Percentiles rank a stretch among this genome's conserved stretches.
Conservation (phyloP, 176 grass and related monocot genomes). For the Avena sativa region DNA sequence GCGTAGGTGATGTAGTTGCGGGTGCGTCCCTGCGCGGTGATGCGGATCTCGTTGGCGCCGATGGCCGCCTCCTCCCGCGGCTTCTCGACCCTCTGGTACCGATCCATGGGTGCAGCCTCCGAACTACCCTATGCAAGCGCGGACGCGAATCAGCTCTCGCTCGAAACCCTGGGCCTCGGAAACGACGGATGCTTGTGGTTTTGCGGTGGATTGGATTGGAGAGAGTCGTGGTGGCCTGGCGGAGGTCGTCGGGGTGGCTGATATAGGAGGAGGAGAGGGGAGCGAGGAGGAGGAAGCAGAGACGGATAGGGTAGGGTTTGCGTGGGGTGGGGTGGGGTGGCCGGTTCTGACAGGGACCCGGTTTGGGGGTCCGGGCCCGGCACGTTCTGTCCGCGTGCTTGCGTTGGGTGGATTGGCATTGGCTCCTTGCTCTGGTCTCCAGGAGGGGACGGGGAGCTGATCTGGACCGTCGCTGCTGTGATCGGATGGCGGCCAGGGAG, state of each 20-base stretch:
- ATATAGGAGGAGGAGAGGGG: not conserved
- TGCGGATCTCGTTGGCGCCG: slow-evolving; percentile 71
- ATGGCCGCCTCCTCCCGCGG: slow-evolving; percentile 59
- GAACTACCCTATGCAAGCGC: not conserved
- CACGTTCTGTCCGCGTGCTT: slow-evolving; percentile 16
- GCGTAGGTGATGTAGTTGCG: slow-evolving; percentile 80
- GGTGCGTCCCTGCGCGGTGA: slow-evolving; percentile 67
- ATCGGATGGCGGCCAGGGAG: not conserved
- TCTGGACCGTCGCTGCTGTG: not conserved
- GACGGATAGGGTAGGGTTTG: slow-evolving; percentile 40
- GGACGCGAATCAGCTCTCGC: not conserved
- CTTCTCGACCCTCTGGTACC: slow-evolving; percentile 78
- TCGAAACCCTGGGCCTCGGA: not conserved
- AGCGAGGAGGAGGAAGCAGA: not conserved
- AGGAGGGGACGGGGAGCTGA: not conserved
- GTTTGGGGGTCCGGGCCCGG: slow-evolving; percentile 2
- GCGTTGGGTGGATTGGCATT: not conserved
- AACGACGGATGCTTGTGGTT: not conserved
- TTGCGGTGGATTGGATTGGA: not conserved
- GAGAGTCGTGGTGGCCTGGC: slow-evolving; percentile 34
- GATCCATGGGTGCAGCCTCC: slow-evolving; percentile 49
- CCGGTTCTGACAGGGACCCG: slow-evolving; percentile 46
- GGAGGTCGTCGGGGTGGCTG: not conserved
- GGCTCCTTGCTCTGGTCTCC: not conserved
- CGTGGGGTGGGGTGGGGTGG: not conserved